Evolutionary conservation across 441 rosid genomes (phyloP).

Genomic region (Daphne laureola): DNA sequence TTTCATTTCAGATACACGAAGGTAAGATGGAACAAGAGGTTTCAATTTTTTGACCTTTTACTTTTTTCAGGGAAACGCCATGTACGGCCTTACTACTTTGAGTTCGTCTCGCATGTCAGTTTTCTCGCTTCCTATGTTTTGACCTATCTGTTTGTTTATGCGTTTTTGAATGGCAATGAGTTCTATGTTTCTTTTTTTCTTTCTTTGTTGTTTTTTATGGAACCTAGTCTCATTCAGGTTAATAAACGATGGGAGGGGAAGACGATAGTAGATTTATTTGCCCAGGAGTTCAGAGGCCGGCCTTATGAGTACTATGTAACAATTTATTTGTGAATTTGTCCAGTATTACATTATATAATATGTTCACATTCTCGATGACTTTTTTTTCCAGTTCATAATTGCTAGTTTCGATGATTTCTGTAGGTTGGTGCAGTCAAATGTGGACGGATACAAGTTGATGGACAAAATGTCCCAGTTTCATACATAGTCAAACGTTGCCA

Average conservation of each 20-base stretch:
- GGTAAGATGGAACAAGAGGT: background rate
- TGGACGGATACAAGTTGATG: conserved; percentile 86
- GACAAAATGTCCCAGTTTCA: conserved; percentile 61
- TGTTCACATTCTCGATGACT: no score
- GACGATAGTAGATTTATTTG: conserved; percentile 77
- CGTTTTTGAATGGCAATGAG: conserved; percentile 12
- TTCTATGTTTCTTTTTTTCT: conserved; percentile 9
- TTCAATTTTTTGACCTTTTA: conserved; percentile 12
- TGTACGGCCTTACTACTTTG: conserved; percentile 81
- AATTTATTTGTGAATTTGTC: background rate
- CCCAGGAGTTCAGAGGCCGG: conserved; percentile 81
- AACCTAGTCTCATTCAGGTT: conserved; percentile 33
- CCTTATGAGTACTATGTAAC: conserved; percentile 76
- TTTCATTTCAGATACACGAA: background rate
- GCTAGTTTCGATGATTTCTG: conserved; percentile 8
- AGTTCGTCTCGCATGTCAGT: conserved; percentile 81
- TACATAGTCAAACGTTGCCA: conserved; percentile 65
- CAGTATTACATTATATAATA: no score
- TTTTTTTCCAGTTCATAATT: conserved; percentile 1
- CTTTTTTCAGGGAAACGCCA: conserved; percentile 59
- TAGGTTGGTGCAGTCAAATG: conserved; percentile 77
- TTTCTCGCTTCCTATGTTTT: background rate
- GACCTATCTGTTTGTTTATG: background rate
- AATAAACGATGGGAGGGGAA: conserved; percentile 91
- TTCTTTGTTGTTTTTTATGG: background rate